Base-by-base conservation (phyloP, 345 rosid genomes). In the Sisymbrium altissimum region DNA sequence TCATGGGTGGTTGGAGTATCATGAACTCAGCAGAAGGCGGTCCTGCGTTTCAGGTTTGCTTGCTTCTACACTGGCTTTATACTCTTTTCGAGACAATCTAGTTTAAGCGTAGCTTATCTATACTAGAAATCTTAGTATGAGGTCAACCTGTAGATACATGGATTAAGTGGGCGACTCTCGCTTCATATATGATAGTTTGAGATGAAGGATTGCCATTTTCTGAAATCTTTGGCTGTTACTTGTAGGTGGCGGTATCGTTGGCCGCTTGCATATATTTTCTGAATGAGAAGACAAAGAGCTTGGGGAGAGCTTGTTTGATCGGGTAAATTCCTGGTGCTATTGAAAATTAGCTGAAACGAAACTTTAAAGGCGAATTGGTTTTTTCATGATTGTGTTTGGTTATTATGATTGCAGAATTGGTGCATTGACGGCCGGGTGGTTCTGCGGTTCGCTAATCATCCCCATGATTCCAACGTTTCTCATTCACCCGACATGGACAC, bases 1-100 rank as follows among this genome's bases (percentile, higher is more conserved):
- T 92, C 86, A 87, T 95, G 97, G 99, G 90, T 83, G 97, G 92
- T 75, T 95, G 99, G 99, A 95, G 99, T 80, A 92, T 95, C 78
- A 85, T 88, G 89, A 95, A 90, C 81, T 88, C 98, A 52, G 90
- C 98, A 1, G 99, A 92, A 79, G 94, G 97, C 66, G 99, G 99
- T 72, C 99, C 99, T 74, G 99, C 98, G 10, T 95, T 95, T 79
- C 98, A 95, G 98, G 99, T 95, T 75, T 68, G 86, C 73, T 46
- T 80, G 19, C 65, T 53, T 69, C 7, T 41, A 60, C 45, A 58
- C n/a, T 59, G 55, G 35, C 41, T 7, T 52, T 66, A 2, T 45
- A 32, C 12, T 38, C 40, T 6, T 18, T 2, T 40, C 0, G 6
- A 63, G 44, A 40, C 21, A 4, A 43, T 21, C 43, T 19, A 27